phyloP scores from a whole-genome alignment of 441 rosid genomes.

The Rhodomyrtus psidioides region DNA sequence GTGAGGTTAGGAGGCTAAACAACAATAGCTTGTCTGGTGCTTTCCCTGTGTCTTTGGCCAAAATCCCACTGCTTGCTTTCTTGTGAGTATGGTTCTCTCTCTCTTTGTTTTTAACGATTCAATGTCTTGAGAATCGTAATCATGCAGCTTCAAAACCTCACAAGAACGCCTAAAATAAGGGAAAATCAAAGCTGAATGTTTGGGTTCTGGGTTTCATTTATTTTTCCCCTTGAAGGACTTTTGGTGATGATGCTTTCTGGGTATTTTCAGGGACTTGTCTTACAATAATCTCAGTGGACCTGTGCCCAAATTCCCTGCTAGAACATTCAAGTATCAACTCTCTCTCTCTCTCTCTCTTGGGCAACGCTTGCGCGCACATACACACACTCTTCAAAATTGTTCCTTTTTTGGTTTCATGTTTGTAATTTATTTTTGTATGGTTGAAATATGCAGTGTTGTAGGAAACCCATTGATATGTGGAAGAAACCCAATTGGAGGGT shows the following conservation, averaged over 20 bases:
- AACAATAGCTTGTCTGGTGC: slow-evolving; percentile 86
- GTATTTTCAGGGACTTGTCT: slow-evolving; percentile 67
- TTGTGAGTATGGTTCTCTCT: slow-evolving; percentile 50
- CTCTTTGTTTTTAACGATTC: not conserved
- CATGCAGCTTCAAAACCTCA: not conserved
- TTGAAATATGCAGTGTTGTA: slow-evolving; percentile 36
- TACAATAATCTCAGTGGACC: slow-evolving; percentile 81
- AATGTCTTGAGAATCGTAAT: slow-evolving; percentile 4
- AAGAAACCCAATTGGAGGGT: slow-evolving; percentile 37
- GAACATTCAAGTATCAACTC: slow-evolving; percentile 59
- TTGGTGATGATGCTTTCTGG: not conserved
- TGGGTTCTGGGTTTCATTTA: not conserved
- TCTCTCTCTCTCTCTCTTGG: not conserved
- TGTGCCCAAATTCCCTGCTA: slow-evolving; percentile 60
- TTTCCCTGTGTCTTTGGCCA: slow-evolving; percentile 64
- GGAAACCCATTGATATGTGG: slow-evolving; percentile 80
- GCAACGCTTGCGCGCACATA: too few relatives aligned
- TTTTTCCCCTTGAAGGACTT: not conserved
- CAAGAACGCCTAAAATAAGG: not conserved
- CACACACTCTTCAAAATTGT: not conserved
- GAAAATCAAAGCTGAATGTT: not conserved
- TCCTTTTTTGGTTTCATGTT: not conserved
- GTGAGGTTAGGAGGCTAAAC: slow-evolving; percentile 78
- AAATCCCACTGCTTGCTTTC: slow-evolving; percentile 71
- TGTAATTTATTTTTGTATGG: not conserved